Evolutionary conservation across 345 rosid species (phyloP).

Genomic region (rapeseed (Brassica napus)): DNA sequence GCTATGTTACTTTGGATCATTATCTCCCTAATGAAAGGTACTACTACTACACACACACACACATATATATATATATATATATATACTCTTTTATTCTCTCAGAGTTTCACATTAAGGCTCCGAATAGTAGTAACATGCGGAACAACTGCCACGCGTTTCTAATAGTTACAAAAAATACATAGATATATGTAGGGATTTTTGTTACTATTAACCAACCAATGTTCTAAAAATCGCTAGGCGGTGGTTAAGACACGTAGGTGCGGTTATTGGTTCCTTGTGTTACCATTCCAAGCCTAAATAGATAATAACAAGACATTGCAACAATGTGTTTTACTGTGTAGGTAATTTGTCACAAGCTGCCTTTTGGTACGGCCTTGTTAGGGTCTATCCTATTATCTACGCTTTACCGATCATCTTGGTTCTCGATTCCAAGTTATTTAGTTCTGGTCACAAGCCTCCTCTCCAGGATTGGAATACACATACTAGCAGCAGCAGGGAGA

Average conservation of each 20-base stretch:
- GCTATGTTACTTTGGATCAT: slow-evolving; percentile 89
- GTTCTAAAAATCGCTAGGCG: too few species aligned
- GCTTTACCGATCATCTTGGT: slow-evolving; percentile 69
- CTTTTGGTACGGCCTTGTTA: slow-evolving; percentile 79
- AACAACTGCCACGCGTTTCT: too few species aligned
- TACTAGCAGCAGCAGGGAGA: slow-evolving; percentile 16
- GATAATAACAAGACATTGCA: neutral
- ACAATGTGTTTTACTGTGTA: slow-evolving; percentile 28
- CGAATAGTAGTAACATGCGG: too few species aligned
- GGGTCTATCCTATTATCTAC: slow-evolving; percentile 87
- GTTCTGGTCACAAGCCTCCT: slow-evolving; percentile 53
- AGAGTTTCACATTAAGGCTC: too few species aligned
- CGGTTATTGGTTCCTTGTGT: too few species aligned
- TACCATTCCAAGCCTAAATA: too few species aligned
- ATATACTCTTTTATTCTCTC: too few species aligned
- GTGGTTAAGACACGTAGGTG: too few species aligned
- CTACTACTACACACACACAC: neutral
- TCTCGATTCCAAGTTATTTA: slow-evolving; percentile 59
- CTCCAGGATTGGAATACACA: slow-evolving; percentile 38
- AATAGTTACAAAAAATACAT: too few species aligned
- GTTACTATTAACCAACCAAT: too few species aligned
- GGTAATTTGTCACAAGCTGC: slow-evolving; percentile 81
- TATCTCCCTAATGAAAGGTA: slow-evolving; percentile 75
- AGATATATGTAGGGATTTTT: too few species aligned
- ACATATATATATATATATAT: too few species aligned